phyloP scores from a whole-genome alignment of 163 green algal genomes.

The Chlamydomonas reinhardtii region DNA sequence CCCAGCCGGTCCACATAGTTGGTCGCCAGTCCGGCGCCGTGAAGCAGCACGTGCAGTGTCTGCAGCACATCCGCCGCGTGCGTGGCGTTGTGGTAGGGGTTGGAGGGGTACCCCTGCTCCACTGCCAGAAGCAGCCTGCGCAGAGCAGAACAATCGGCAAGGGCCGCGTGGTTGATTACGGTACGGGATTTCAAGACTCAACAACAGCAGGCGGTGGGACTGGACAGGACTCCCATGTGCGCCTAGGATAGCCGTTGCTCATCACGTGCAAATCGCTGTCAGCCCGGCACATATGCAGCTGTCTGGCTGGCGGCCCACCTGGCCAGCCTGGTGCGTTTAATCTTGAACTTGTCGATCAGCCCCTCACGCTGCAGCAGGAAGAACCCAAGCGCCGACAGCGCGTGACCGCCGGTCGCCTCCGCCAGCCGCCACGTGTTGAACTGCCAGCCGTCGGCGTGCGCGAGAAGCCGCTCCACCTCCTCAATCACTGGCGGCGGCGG shows the following conservation, averaged over 20 bases:
- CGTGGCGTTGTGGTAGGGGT: slow-evolving; percentile 51
- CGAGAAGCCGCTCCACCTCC: slow-evolving; percentile 30
- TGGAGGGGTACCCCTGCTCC: slow-evolving; percentile 51
- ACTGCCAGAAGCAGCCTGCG: slow-evolving; percentile 38
- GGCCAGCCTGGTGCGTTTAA: slow-evolving; percentile 53
- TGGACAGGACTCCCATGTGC: no score
- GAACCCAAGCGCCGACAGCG: slow-evolving; percentile 57
- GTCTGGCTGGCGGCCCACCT: no score
- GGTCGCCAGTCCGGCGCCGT: background rate
- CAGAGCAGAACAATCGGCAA: no score
- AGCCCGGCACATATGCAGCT: no score
- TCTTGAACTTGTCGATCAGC: slow-evolving; percentile 14
- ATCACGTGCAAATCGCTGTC: no score
- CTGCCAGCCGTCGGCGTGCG: background rate
- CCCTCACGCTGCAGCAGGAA: slow-evolving; percentile 58
- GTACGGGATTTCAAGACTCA: no score
- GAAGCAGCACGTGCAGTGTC: slow-evolving; percentile 38
- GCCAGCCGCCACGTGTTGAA: slow-evolving; percentile 64
- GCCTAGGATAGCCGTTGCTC: no score
- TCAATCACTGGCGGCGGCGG: slow-evolving; percentile 3
- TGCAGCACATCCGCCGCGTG: slow-evolving; percentile 50
- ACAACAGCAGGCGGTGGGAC: no score
- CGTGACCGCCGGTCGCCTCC: slow-evolving; percentile 52
- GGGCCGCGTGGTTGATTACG: background rate
- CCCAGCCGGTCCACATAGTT: slow-evolving; percentile 38